These are phyloP conservation scores for Cladosporium halotolerans DNA, from an alignment of 2,329 filamentous ascomycete genomes.

Conservation along the genomic window DNA sequence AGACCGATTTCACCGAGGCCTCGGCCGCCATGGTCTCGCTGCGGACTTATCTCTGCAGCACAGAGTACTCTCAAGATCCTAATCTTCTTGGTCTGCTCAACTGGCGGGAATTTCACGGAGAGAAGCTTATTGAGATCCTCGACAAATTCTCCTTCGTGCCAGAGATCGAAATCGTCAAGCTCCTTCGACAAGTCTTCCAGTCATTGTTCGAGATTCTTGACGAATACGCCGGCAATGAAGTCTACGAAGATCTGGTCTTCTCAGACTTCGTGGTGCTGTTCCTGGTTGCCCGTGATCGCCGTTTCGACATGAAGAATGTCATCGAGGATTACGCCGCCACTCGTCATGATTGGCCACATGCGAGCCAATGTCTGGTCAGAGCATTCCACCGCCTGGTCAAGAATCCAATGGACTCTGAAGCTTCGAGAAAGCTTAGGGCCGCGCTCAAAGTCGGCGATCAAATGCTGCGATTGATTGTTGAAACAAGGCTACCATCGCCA, in stretches of 20 bases:
- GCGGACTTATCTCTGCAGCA: constrained; percentile 87
- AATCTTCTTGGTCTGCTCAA: constrained; percentile 74
- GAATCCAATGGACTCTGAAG: constrained; percentile 75
- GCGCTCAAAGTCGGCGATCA: constrained; percentile 94
- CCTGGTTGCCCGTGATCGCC: constrained; percentile 86
- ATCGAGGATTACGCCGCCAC: constrained; percentile 87
- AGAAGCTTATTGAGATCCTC: constrained; percentile 66
- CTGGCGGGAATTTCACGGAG: constrained; percentile 58
- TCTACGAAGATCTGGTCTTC: constrained; percentile 89
- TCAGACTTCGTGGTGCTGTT: constrained; percentile 82
- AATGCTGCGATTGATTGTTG: constrained; percentile 90
- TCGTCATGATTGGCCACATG: constrained; percentile 88
- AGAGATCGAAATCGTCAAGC: constrained; percentile 95
- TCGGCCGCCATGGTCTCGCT: constrained; percentile 67
- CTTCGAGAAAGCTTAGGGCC: constrained; percentile 75
- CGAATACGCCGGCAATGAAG: constrained; percentile 83
- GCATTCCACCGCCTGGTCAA: constrained; percentile 80
- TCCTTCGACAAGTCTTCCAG: constrained; percentile 82
- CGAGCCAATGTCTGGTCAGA: constrained; percentile 77
- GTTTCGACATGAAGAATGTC: constrained; percentile 84
- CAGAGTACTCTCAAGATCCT: constrained; percentile 87
- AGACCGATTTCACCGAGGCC: constrained; percentile 64
- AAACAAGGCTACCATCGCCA: constrained; percentile 66
- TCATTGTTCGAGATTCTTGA: constrained; percentile 86
- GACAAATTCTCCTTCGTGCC: constrained; percentile 86